phyloP scores from a whole-genome alignment of 768 basidiomycete species.

The Dacryopinax primogenitus region DNA sequence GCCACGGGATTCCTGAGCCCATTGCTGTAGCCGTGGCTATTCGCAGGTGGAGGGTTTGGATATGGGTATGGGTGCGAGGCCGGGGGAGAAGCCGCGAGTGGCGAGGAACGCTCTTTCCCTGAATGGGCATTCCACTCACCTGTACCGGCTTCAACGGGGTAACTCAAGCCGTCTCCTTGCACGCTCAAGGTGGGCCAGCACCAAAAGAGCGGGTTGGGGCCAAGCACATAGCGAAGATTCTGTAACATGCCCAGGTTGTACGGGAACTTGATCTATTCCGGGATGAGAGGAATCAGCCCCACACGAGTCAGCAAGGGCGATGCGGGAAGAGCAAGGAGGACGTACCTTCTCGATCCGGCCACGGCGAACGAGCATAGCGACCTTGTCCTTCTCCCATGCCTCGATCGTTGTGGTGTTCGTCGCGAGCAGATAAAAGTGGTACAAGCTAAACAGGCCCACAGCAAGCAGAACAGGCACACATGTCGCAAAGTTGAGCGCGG shows the following conservation, averaged over 20 bases:
- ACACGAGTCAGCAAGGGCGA: conserved; percentile 10
- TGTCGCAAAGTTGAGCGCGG: conserved; percentile 75
- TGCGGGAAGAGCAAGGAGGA: background rate
- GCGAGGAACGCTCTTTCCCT: conserved; percentile 9
- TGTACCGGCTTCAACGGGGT: conserved; percentile 51
- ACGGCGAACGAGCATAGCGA: conserved; percentile 64
- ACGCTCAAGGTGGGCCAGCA: conserved; percentile 57
- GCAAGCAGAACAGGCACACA: conserved; percentile 75
- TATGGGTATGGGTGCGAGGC: background rate
- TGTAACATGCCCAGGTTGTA: conserved; percentile 72
- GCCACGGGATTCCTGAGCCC: background rate
- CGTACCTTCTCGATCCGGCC: conserved; percentile 72
- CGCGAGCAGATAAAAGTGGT: conserved; percentile 66
- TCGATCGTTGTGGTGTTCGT: conserved; percentile 93
- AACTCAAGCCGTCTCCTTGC: conserved; percentile 63
- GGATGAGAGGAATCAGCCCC: conserved; percentile 3
- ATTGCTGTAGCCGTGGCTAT: background rate
- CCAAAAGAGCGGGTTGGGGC: conserved; percentile 64
- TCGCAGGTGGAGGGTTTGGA: background rate
- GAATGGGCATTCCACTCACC: conserved; percentile 57
- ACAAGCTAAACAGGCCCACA: conserved; percentile 84
- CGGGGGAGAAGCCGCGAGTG: background rate
- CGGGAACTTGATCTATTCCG: conserved; percentile 68
- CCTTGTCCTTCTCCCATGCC: conserved; percentile 95
- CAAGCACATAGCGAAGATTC: conserved; percentile 70